These are phyloP conservation scores for Eucommia ulmoides DNA, from an alignment of 257 asterid species.

Conservation along the genomic window DNA sequence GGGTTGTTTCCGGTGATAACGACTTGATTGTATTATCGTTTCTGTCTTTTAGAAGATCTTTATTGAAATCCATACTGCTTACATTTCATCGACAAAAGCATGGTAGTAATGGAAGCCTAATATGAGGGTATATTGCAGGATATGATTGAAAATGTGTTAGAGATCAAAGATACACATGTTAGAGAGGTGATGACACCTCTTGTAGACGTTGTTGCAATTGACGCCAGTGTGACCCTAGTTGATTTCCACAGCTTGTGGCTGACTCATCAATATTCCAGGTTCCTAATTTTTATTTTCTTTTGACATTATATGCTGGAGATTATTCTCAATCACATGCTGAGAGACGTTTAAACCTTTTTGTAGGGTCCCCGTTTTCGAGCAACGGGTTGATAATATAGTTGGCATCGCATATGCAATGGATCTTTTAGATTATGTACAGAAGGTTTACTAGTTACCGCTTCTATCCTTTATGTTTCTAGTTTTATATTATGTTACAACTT, in stretches of 20 bases:
- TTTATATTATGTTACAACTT: too few species aligned
- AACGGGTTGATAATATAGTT: constrained; percentile 1
- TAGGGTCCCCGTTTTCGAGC: constrained; percentile 2
- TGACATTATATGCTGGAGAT: too few species aligned
- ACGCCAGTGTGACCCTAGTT: background rate
- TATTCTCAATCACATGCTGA: too few species aligned
- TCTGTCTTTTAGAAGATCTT: background rate
- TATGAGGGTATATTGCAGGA: background rate
- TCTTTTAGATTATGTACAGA: constrained; percentile 1
- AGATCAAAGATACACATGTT: constrained; percentile 3
- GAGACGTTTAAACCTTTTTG: background rate
- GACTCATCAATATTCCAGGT: constrained; percentile 2
- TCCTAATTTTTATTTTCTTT: background rate
- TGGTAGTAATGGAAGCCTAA: background rate
- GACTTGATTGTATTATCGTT: background rate
- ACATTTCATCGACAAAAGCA: too few species aligned
- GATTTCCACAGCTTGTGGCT: background rate
- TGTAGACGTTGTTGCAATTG: constrained; percentile 2
- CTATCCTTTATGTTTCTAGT: background rate
- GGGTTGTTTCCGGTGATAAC: background rate
- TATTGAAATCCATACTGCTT: background rate
- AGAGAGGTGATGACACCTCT: constrained; percentile 1
- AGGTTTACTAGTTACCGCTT: background rate
- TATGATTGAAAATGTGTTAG: constrained; percentile 2
- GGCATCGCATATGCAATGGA: constrained; percentile 3